These are phyloP conservation scores for Penicillium canariense DNA, from an alignment of 495 filamentous ascomycete genomes.

Conservation along the genomic window DNA sequence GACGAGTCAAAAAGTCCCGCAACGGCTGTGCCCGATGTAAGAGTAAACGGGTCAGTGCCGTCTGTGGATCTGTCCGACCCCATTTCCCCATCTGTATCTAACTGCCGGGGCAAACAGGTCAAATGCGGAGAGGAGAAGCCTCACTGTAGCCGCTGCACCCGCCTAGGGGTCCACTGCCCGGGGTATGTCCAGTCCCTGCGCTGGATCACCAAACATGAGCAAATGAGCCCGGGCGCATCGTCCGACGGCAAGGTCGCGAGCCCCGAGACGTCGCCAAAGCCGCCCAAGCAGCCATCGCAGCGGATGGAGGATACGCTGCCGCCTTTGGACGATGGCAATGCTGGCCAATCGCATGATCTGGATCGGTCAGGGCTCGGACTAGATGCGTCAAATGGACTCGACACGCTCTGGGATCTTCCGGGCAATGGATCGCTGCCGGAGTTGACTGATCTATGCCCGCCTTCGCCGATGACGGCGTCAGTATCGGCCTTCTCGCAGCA, in stretches of 20 bases:
- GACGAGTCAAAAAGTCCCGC: constrained; percentile 48
- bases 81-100: neutral
- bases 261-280: constrained; percentile 10
- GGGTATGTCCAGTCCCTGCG: constrained; percentile 53
- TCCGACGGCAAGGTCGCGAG: constrained; percentile 14
- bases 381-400: constrained; percentile 22
- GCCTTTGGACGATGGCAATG: constrained; percentile 9
- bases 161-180: constrained; percentile 48
- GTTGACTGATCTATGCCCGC: constrained; percentile 33
- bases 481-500: constrained; percentile 18
- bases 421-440: constrained; percentile 34
- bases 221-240: constrained; percentile 18
- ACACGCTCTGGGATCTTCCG: constrained; percentile 39
- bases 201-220: constrained; percentile 54
- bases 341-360: constrained; percentile 2
- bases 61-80: neutral
- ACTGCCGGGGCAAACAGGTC: constrained; percentile 34
- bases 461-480: constrained; percentile 18
- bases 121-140: constrained; percentile 58
- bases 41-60: constrained; percentile 45
- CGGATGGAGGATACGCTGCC: constrained; percentile 1
- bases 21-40: constrained; percentile 50
- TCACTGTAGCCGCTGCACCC: constrained; percentile 50
- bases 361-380: constrained; percentile 14
- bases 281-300: neutral